A percentile compares a stretch with the other conserved stretches of the same genome.
Evolutionary conservation across 768 basidiomycete genomes (phyloP).

Genomic region (Bullera alba): DNA sequence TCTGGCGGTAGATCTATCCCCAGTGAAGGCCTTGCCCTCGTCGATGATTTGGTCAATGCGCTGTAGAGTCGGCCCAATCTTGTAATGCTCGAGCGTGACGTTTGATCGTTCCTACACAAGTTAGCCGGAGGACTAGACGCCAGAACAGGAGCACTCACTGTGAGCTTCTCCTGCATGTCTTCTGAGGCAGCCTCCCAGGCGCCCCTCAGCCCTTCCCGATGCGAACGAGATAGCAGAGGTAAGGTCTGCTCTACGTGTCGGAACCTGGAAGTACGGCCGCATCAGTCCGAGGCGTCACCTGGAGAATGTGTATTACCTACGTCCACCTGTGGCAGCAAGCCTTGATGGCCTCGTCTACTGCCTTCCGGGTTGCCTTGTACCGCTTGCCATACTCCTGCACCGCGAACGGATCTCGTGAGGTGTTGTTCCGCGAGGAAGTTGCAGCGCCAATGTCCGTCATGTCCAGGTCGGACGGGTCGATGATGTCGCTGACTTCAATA

Average conservation of each 20-base stretch:
- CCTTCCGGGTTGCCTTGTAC: conserved; percentile 28
- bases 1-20: conserved; percentile 2
- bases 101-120: conserved; percentile 20
- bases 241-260: conserved; percentile 26
- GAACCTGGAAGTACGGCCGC: conserved; percentile 7
- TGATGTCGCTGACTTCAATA: too few relatives aligned
- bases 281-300: not conserved
- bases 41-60: conserved; percentile 31
- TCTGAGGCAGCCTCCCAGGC: too few relatives aligned
- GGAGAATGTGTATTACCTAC: conserved; percentile 25
- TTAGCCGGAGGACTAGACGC: too few relatives aligned
- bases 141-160: too few relatives aligned
- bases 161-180: too few relatives aligned
- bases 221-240: conserved; percentile 16
- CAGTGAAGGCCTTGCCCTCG: conserved; percentile 24
- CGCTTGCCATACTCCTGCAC: conserved; percentile 29
- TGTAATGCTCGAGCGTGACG: conserved; percentile 26
- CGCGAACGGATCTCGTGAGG: conserved; percentile 3
- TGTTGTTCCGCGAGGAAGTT: too few relatives aligned
- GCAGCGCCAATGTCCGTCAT: too few relatives aligned
- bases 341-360: conserved; percentile 35
- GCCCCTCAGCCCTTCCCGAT: conserved; percentile 13
- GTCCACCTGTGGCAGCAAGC: conserved; percentile 42
- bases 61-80: conserved; percentile 25
- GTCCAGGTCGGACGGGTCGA: too few relatives aligned